These are phyloP conservation scores for Fraxinus greggii DNA, from an alignment of 305 asterid species.

Conservation along the genomic window DNA sequence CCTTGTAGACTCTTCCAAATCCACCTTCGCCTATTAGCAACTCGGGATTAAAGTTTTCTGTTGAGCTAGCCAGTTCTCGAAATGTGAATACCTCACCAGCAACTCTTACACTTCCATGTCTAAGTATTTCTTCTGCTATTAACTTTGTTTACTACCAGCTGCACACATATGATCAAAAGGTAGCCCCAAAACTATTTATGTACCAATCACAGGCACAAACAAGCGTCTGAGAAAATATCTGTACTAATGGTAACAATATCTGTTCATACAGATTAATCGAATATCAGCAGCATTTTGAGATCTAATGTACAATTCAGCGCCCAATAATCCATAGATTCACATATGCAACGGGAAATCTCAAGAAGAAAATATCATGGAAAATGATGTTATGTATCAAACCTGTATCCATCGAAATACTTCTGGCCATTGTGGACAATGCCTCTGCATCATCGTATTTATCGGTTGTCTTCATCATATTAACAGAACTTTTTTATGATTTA, in stretches of 20 bases:
- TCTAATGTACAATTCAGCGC: not conserved
- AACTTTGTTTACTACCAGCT: constrained; percentile 40
- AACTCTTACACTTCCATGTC: constrained; percentile 39
- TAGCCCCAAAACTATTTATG: not conserved
- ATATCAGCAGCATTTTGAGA: not conserved
- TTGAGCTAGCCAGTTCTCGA: constrained; percentile 53
- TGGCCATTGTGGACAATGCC: constrained; percentile 42
- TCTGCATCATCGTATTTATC: constrained; percentile 35
- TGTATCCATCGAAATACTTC: constrained; percentile 64
- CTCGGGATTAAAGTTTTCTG: constrained; percentile 53
- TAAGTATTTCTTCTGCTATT: constrained; percentile 40
- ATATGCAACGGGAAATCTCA: not conserved
- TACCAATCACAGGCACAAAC: not conserved
- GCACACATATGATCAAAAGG: not conserved
- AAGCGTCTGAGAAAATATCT: no score
- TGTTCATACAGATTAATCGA: not conserved
- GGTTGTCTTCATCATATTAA: constrained; percentile 30
- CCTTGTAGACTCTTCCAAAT: constrained; percentile 60
- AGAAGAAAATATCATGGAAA: not conserved
- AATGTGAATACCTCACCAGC: constrained; percentile 60
- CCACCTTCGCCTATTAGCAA: constrained; percentile 62
- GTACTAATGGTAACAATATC: not conserved
- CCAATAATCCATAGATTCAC: not conserved
- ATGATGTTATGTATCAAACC: constrained; percentile 34
- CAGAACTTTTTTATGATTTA: constrained; percentile 39